These are phyloP conservation scores for Rachicladosporium sp. DNA, from an alignment of 2,329 filamentous ascomycete genomes.

Conservation along the genomic window DNA sequence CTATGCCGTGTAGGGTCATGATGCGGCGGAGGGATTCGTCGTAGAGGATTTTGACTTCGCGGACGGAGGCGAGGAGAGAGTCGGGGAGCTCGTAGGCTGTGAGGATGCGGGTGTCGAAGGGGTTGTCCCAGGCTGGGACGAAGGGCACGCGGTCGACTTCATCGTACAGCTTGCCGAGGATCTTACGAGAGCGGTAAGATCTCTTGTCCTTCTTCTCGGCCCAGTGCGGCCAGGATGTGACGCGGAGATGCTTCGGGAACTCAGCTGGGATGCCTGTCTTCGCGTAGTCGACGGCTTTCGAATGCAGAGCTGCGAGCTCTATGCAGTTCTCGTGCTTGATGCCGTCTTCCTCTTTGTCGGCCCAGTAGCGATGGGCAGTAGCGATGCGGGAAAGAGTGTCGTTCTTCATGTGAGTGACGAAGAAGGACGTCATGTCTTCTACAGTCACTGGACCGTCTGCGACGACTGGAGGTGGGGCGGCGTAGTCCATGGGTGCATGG, in stretches of 20 bases:
- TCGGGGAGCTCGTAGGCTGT: slow-evolving; percentile 45
- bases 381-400: slow-evolving; percentile 73
- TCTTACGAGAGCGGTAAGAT: slow-evolving; percentile 53
- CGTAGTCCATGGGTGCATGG: slow-evolving; percentile 65
- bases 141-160: slow-evolving; percentile 59
- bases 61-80: slow-evolving; percentile 45
- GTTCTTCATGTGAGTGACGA: slow-evolving; percentile 86
- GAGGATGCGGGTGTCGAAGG: slow-evolving; percentile 68
- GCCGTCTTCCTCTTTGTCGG: slow-evolving; percentile 51
- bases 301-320: slow-evolving; percentile 67
- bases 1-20: slow-evolving; percentile 73
- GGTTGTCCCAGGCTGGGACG: slow-evolving; percentile 54
- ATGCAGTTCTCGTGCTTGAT: slow-evolving; percentile 59
- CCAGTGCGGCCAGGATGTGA: slow-evolving; percentile 67
- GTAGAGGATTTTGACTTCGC: slow-evolving; percentile 61
- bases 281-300: slow-evolving; percentile 82
- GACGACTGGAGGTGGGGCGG: slow-evolving; percentile 42
- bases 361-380: slow-evolving; percentile 63
- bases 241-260: slow-evolving; percentile 50
- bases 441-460: slow-evolving; percentile 54
- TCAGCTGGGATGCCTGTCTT: slow-evolving; percentile 74
- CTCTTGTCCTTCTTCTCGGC: slow-evolving; percentile 50
- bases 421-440: slow-evolving; percentile 69
- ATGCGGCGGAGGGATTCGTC: slow-evolving; percentile 65
- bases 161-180: slow-evolving; percentile 76